phyloP scores from a whole-genome alignment of 306 rosid species.

The Purshia tridentata region DNA sequence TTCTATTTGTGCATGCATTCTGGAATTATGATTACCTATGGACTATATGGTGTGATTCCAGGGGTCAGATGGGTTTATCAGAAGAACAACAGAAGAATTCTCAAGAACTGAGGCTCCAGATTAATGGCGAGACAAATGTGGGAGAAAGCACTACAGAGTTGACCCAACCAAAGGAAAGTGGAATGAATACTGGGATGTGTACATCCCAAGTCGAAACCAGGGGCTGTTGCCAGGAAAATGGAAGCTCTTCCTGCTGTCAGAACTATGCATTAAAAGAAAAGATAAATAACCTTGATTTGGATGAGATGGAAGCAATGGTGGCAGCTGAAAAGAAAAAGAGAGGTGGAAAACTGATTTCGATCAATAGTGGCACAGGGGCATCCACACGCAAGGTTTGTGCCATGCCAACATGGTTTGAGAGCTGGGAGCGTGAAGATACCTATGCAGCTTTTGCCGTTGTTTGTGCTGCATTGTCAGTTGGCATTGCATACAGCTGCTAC shows the following conservation, averaged over 20 bases:
- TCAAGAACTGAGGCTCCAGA: conserved; percentile 57
- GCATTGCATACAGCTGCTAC: conserved; percentile 80
- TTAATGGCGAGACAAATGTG: conserved; percentile 39
- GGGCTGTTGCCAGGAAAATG: conserved; percentile 62
- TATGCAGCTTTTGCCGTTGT: conserved; percentile 76
- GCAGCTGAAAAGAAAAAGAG: conserved; percentile 41
- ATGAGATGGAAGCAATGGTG: conserved; percentile 40
- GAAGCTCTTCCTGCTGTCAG: conserved; percentile 55
- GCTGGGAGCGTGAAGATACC: conserved; percentile 93
- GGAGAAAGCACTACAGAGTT: conserved; percentile 36
- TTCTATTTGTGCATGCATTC: background rate
- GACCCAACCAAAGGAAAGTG: conserved; percentile 24
- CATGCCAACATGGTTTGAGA: conserved; percentile 72
- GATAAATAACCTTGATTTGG: conserved; percentile 31
- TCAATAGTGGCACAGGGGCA: conserved; percentile 53
- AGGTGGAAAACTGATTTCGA: conserved; percentile 36
- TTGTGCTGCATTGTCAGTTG: conserved; percentile 81
- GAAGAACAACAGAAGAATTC: conserved; percentile 61
- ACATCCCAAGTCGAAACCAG: conserved; percentile 33
- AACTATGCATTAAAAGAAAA: conserved; percentile 34
- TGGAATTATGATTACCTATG: background rate
- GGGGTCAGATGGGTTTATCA: conserved; percentile 96
- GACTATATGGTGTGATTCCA: conserved; percentile 31
- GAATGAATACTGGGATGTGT: conserved; percentile 11
- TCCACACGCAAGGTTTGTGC: conserved; percentile 49